Base-by-base conservation (phyloP, 1,139 yeast genomes). In the Hanseniaspora sp. region DNA sequence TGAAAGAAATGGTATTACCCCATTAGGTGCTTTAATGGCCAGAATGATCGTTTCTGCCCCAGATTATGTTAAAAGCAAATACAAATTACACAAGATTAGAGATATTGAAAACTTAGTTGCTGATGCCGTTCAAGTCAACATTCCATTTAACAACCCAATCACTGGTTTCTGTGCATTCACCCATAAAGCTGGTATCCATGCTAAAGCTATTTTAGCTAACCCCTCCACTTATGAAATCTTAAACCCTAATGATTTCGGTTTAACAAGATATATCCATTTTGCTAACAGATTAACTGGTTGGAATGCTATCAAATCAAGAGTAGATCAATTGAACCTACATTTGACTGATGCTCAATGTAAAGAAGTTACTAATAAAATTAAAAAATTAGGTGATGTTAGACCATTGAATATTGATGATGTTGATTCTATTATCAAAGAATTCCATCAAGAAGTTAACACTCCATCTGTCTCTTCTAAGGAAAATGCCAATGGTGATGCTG, bases 101-200 rank as follows among this genome's bases (percentile, higher is more conserved):
- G 96, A 88, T 66, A 75, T 88, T 67, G 96, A 88, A 73, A 86
- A 83, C 70, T 76, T 88, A 70, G 95, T 88, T 59, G 96, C 96
- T 55, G 95, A 87, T 61, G 94, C 95, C 30, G 96, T 88, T 55
- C 92, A 86, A 72, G 95, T 88, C 60, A 86, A 87, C 71, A 79
- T 88, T 67, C 96, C 96, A 57, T 88, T 88, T 77, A 88, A 88
- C 79, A 88, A 88, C 75, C 96, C 96, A 63, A 86, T 88, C 69
- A 88, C 96, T 56, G 96, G 96, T 54, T 88, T 87, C 82, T 88
- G 96, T 76, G 96, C 96, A 56, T 88, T 88, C 73, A 88, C 96
- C 58, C 96, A 88, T 76, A 88, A 88, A 78, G 96, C 96, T 56
- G 96, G 96, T 74, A 87, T 88, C 66, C 96, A 88, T 68, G 96